These are phyloP conservation scores for Crithidia acanthocephali DNA, from an alignment of 208 protist species.

Conservation along the genomic window DNA sequence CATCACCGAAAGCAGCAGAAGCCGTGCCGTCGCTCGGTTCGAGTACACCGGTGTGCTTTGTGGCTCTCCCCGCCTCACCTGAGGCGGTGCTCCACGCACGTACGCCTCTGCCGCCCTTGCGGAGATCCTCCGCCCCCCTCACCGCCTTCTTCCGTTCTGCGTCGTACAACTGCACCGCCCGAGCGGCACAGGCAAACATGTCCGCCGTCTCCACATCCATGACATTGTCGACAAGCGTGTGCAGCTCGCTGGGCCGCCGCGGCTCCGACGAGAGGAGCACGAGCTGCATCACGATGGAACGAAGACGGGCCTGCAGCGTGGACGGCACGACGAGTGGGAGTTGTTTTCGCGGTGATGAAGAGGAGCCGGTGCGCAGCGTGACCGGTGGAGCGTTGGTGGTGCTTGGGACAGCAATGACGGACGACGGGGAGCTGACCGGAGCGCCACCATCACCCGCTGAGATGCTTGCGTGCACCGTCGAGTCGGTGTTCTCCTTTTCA, in stretches of 20 bases:
- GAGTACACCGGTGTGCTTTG: too few species aligned
- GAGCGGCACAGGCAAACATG: constrained; percentile 27
- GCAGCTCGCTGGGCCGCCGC: constrained; percentile 34
- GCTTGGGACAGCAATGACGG: too few species aligned
- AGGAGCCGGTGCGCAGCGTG: not conserved
- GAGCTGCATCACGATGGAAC: constrained; percentile 44
- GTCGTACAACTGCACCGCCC: constrained; percentile 12
- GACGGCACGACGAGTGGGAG: constrained; percentile 1
- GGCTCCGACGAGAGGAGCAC: constrained; percentile 52
- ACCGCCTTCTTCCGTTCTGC: not conserved
- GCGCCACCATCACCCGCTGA: too few species aligned
- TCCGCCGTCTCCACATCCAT: constrained; percentile 26
- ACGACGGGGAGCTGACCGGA: too few species aligned
- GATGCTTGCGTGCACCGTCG: too few species aligned
- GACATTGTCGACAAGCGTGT: constrained; percentile 4
- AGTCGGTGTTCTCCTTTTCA: too few species aligned
- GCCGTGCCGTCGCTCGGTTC: too few species aligned
- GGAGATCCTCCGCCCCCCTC: too few species aligned
- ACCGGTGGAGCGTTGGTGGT: not conserved
- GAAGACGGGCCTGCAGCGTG: constrained; percentile 38
- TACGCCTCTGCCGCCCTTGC: too few species aligned
- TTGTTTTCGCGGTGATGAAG: not conserved
- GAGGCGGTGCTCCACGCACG: too few species aligned
- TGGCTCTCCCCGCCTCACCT: too few species aligned
- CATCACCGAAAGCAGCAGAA: too few species aligned